Conservation (phyloP, 2,329 filamentous ascomycete species). For the Pseudogymnoascus pannorum region DNA sequence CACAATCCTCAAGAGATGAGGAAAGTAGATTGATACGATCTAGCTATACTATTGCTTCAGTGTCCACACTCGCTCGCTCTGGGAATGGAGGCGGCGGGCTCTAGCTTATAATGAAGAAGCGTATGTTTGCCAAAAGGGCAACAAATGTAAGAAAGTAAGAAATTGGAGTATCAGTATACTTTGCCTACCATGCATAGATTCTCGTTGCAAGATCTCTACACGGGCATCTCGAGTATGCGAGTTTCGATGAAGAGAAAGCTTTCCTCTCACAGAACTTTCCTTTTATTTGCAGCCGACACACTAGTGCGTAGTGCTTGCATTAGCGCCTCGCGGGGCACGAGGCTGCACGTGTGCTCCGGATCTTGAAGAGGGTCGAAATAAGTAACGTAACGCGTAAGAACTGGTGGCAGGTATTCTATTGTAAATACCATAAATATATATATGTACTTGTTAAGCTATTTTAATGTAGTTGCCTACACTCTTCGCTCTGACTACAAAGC, state of each 20-base stretch:
- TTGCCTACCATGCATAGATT: slow-evolving; percentile 2
- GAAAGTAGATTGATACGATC: slow-evolving; percentile 19
- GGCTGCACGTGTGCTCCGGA: neutral
- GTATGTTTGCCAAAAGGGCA: slow-evolving; percentile 2
- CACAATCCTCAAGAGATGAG: slow-evolving; percentile 6
- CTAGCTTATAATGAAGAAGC: slow-evolving; percentile 38
- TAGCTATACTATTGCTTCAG: slow-evolving; percentile 44
- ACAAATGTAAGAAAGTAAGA: neutral
- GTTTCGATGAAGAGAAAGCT: slow-evolving; percentile 5
- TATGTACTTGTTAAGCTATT: neutral
- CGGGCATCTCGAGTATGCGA: slow-evolving; percentile 2
- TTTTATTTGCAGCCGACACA: slow-evolving; percentile 3
- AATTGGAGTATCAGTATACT: neutral
- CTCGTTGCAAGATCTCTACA: slow-evolving; percentile 9
- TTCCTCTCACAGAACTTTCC: neutral
- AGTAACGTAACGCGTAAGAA: neutral
- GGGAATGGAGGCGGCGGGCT: slow-evolving; percentile 44
- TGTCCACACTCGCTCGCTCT: slow-evolving; percentile 51
- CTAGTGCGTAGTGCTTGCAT: slow-evolving; percentile 6
- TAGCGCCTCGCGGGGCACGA: neutral
- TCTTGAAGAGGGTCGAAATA: neutral
- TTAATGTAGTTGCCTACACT: neutral
- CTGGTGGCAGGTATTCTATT: neutral
- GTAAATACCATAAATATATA: neutral
- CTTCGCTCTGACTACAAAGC: neutral